Percentiles rank a stretch among this genome's conserved stretches.
Conservation (phyloP, 139 green algal genomes). For the Closterium sp. region DNA sequence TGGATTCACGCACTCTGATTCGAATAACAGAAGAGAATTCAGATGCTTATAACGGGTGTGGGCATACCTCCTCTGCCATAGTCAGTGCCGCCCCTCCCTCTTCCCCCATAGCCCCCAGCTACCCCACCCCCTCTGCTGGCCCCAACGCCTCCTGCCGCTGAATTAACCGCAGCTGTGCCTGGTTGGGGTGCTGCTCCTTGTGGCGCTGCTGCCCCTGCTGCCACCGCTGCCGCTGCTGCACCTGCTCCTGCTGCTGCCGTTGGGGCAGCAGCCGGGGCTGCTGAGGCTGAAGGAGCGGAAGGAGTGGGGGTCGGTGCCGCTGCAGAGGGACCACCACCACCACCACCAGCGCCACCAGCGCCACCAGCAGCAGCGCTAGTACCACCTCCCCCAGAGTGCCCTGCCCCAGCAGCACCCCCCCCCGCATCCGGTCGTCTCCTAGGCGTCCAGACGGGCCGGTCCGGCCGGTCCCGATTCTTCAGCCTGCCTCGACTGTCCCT, state of each 20-base stretch:
- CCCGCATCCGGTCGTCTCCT: background rate
- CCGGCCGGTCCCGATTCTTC: conserved; percentile 43
- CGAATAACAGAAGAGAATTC: background rate
- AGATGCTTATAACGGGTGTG: background rate
- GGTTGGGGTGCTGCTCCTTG: background rate
- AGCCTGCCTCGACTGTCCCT: background rate
- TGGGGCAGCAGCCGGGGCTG: background rate
- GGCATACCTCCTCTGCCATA: background rate
- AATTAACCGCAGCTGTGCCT: background rate
- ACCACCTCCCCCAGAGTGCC: background rate
- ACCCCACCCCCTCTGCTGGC: background rate
- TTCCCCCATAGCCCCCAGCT: background rate
- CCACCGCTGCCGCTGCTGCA: background rate
- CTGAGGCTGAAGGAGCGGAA: background rate
- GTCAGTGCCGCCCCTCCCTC: background rate
- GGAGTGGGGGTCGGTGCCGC: background rate
- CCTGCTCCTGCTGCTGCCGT: background rate
- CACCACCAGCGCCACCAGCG: background rate
- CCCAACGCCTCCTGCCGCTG: background rate
- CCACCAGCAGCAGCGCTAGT: background rate
- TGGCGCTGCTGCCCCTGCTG: background rate
- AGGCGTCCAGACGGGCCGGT: conserved; percentile 40
- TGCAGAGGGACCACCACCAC: background rate
- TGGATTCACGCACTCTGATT: no score
- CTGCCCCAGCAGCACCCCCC: background rate